Evolutionary conservation across 257 asterid species (phyloP), one percentile per base, ranked within the genome.

Genomic region (Anisodus tanguticus): DNA sequence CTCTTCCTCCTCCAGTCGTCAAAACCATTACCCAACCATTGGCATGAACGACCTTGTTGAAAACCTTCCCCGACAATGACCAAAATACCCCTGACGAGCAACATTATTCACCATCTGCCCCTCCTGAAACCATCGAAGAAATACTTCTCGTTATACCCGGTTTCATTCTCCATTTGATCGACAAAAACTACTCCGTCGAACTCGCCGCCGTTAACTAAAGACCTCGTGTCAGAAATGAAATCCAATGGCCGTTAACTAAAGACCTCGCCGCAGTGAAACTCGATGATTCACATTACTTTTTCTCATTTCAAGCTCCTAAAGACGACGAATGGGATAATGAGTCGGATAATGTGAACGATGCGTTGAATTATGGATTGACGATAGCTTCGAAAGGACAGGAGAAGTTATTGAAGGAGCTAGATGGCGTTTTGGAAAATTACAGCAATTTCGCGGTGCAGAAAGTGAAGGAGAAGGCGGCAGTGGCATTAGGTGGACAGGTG

Each of bases 201-300:
- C 98, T 97, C 66, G 95, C 99, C 78, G 67, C 90, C 70, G 92
- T 90, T 22, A 22, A 22, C 26, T 22, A 22, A 22, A 22, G 26
- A 10, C 70, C 95, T 41, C 80, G 98, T 41, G 91, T 94, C 55
- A 84, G 92, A 16, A 89, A 92, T 37, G 98, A 91, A 6, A 88
- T 91, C 16, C 97, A 94, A 82, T 95, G 98, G 95, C 99, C 99
- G 1, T 84, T 95, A 55, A 94, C 98, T 60, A 91, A 92, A 84
- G 99, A 95, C 80, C 85, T 93, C 1, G 93, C 98, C n/a, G 88
- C 98, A 22, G 98, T 95, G 6, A 95, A 91, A 84, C 98, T 95
- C 57, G 98, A 95, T 82, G 80, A 91, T 0, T 92, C 94, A 0
- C 99, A 92, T 82, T 96, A 94, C 85, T 96, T 96, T 90, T 96